Evolutionary conservation across 345 rosid genomes (phyloP).

Genomic region (Cardamine occulta): DNA sequence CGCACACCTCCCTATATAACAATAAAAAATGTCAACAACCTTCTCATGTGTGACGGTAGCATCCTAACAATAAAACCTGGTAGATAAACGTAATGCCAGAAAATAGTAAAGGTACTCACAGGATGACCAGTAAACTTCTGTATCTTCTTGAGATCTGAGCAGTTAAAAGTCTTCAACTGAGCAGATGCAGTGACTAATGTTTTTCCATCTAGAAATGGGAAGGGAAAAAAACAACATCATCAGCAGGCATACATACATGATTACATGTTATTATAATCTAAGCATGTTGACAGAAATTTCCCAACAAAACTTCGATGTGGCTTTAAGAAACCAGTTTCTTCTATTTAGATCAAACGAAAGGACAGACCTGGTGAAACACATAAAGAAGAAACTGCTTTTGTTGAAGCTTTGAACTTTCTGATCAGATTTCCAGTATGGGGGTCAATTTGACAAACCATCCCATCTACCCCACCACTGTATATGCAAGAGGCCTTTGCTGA

Average conservation of each 20-base stretch:
- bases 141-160: constrained; percentile 72
- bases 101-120: constrained; percentile 52
- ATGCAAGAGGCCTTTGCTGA: constrained; percentile 58
- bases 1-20: constrained; percentile 73
- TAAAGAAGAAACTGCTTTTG: constrained; percentile 76
- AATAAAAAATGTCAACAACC: constrained; percentile 8
- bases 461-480: constrained; percentile 89
- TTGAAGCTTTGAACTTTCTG: constrained; percentile 73
- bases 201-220: constrained; percentile 64
- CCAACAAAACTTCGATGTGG: background rate
- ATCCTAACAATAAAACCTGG: background rate
- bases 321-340: background rate
- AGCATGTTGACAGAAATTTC: background rate
- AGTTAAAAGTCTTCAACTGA: constrained; percentile 70
- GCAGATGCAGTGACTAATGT: constrained; percentile 78
- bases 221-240: constrained; percentile 25
- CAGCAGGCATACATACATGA: constrained; percentile 25
- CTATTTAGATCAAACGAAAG: background rate
- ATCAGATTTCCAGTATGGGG: constrained; percentile 69
- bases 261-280: constrained; percentile 9
- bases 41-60: background rate
- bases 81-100: background rate
- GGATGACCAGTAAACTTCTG: constrained; percentile 97
- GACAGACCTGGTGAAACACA: constrained; percentile 75
- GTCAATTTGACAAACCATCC: constrained; percentile 87